phyloP scores from a whole-genome alignment of 495 filamentous ascomycete genomes.

The Penicillium fimorum region DNA sequence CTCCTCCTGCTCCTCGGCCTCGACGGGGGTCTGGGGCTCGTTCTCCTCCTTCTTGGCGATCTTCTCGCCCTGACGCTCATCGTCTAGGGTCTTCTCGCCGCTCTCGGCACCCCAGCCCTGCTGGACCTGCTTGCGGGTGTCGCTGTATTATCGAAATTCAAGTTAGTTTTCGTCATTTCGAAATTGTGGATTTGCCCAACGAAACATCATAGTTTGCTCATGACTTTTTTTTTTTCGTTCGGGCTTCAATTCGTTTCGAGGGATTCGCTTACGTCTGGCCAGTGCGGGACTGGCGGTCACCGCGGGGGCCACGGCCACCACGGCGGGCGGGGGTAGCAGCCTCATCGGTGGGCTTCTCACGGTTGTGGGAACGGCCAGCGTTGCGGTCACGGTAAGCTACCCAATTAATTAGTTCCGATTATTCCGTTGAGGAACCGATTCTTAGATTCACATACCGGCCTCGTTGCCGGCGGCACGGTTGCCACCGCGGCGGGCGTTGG shows the following conservation, averaged over 20 bases:
- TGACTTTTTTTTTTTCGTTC: not conserved
- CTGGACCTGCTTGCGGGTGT: constrained; percentile 88
- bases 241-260: not conserved
- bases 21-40: constrained; percentile 51
- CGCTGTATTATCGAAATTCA: constrained; percentile 45
- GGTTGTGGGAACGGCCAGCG: constrained; percentile 79
- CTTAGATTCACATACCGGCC: constrained; percentile 61
- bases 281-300: constrained; percentile 80
- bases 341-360: constrained; percentile 77
- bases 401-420: constrained; percentile 4
- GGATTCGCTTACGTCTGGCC: constrained; percentile 60
- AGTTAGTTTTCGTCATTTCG: constrained; percentile 11
- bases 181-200: not conserved
- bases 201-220: not conserved
- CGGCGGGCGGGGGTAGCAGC: constrained; percentile 50
- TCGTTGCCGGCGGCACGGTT: constrained; percentile 72
- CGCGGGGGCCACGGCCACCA: constrained; percentile 55
- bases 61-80: constrained; percentile 82
- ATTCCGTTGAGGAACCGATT: constrained; percentile 4
- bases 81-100: constrained; percentile 77
- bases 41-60: constrained; percentile 81
- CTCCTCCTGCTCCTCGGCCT: constrained; percentile 55
- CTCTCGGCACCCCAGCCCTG: constrained; percentile 85
- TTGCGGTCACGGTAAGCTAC: constrained; percentile 89
- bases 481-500: constrained; percentile 55